Conservation (phyloP, 305 asterid genomes). For the Lippia alba region DNA sequence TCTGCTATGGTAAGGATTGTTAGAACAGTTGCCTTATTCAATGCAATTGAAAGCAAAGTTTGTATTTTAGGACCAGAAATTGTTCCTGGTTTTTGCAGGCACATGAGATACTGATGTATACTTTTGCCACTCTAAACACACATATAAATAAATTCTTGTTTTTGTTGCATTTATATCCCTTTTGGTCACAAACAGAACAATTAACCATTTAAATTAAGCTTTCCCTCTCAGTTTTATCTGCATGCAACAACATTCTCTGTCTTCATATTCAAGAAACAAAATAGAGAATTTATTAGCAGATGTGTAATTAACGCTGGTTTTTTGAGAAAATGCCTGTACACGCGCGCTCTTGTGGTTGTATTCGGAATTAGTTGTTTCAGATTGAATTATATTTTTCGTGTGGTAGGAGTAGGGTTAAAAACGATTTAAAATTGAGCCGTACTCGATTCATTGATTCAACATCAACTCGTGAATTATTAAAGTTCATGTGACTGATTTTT, state of each 20-base stretch:
- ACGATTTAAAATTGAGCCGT: too few relatives aligned
- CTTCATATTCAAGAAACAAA: not conserved
- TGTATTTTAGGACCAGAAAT: constrained; percentile 51
- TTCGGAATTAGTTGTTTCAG: too few relatives aligned
- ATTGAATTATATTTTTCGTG: too few relatives aligned
- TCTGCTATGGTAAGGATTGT: constrained; percentile 54
- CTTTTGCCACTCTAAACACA: constrained; percentile 13
- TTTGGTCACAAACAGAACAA: constrained; percentile 14
- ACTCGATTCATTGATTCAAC: too few relatives aligned
- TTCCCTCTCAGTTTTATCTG: not conserved
- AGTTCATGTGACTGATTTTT: too few relatives aligned
- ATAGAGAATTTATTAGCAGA: not conserved
- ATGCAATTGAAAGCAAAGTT: constrained; percentile 37
- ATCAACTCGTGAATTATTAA: too few relatives aligned
- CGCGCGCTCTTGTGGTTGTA: too few relatives aligned
- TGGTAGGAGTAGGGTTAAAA: too few relatives aligned
- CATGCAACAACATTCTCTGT: too few relatives aligned
- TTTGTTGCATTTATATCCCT: constrained; percentile 2
- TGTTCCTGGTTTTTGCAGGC: constrained; percentile 62
- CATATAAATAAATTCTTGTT: constrained; percentile 8
- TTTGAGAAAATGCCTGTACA: too few relatives aligned
- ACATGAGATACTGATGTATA: constrained; percentile 58
- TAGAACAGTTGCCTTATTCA: constrained; percentile 56
- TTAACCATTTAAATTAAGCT: not conserved
- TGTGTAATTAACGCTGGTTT: too few relatives aligned